Conservation (phyloP, 2,329 filamentous ascomycete species). For the Colletotrichum tropicicola region DNA sequence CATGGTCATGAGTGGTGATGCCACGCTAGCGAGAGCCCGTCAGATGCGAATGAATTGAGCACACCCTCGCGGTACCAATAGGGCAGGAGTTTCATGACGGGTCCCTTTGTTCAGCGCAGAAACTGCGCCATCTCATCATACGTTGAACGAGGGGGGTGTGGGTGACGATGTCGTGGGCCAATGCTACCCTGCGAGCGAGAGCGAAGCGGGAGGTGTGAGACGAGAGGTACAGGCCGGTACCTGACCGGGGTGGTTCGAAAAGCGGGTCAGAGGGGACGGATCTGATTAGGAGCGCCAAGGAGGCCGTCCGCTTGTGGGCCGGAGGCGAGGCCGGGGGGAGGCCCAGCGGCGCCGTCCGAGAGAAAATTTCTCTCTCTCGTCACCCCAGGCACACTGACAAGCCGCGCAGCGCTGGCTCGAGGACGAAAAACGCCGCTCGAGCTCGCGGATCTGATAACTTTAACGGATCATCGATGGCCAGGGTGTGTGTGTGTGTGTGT, state of each 20-base stretch:
- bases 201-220: not conserved
- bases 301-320: constrained; percentile 22
- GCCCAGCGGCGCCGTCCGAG: not conserved
- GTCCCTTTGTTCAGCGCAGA: constrained; percentile 1
- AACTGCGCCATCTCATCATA: constrained; percentile 26
- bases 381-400: not conserved
- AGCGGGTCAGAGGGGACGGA: constrained; percentile 9
- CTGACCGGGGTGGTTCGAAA: constrained; percentile 6
- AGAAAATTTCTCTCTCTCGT: not conserved
- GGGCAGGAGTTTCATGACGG: constrained; percentile 22
- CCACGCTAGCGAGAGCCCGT: constrained; percentile 8
- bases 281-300: constrained; percentile 26
- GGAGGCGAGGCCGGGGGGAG: constrained; percentile 8
- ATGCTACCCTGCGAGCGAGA: not conserved
- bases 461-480: constrained; percentile 1
- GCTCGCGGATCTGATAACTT: constrained; percentile 27
- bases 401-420: not conserved
- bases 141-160: not conserved
- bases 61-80: constrained; percentile 23
- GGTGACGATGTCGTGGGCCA: constrained; percentile 18
- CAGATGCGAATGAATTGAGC: constrained; percentile 12
- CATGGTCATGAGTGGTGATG: not conserved
- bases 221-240: constrained; percentile 9
- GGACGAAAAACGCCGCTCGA: not conserved
- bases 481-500: too few species aligned